phyloP scores from a whole-genome alignment of 345 rosid genomes.

The Viola odorata region DNA sequence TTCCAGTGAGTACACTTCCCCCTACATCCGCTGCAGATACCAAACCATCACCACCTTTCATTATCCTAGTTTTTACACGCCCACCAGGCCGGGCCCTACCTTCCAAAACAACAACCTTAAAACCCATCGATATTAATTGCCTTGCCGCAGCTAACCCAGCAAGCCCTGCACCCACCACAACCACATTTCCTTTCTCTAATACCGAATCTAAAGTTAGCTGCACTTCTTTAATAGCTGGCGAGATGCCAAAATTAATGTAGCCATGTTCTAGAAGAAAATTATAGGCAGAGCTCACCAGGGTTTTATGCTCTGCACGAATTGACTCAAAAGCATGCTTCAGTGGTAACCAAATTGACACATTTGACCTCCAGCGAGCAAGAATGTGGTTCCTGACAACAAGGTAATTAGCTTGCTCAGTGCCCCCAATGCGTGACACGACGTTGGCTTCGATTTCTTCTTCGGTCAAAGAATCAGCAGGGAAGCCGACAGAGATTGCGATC shows the following conservation, averaged over 20 bases:
- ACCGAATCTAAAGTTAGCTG: slow-evolving; percentile 48
- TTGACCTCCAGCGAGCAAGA: slow-evolving; percentile 75
- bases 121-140: slow-evolving; percentile 76
- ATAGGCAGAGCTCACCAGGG: slow-evolving; percentile 66
- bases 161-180: slow-evolving; percentile 81
- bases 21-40: slow-evolving; percentile 83
- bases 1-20: slow-evolving; percentile 93
- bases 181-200: slow-evolving; percentile 61
- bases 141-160: slow-evolving; percentile 88
- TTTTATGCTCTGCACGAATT: slow-evolving; percentile 62
- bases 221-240: slow-evolving; percentile 63
- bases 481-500: slow-evolving; percentile 81
- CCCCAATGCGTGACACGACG: slow-evolving; percentile 64
- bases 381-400: slow-evolving; percentile 83
- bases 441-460: slow-evolving; percentile 97
- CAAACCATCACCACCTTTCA: slow-evolving; percentile 65
- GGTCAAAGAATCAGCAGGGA: slow-evolving; percentile 80
- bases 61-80: slow-evolving; percentile 71
- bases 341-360: slow-evolving; percentile 72
- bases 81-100: slow-evolving; percentile 85
- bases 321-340: slow-evolving; percentile 71
- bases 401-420: slow-evolving; percentile 70
- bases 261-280: slow-evolving; percentile 73
- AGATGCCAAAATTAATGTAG: slow-evolving; percentile 75
- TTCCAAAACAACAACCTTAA: slow-evolving; percentile 83